Evolutionary conservation across 2,329 filamentous ascomycete species (phyloP), one percentile per base, ranked within the genome.

Genomic region (Mycogone perniciosa): DNA sequence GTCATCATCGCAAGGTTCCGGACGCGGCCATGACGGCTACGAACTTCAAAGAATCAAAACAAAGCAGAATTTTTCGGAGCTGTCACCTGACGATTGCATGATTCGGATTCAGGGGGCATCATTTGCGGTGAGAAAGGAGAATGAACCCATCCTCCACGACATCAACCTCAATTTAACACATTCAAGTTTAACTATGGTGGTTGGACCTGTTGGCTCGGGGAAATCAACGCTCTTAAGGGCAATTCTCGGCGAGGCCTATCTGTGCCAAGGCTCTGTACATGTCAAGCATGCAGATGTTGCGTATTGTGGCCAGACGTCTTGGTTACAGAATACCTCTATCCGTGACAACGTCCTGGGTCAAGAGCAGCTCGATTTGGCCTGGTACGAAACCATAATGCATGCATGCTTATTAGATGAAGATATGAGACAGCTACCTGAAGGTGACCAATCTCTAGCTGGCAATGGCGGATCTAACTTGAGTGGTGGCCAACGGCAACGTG

Each of bases 11-110:
- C 20, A 20, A 20, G 20, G 20, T 3, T 20, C 20, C 3, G 20
- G 20, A 20, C 20, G 3, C 20, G 20, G 20, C 75, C 5, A 75
- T 63, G 53, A 76, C 73, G 10, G 60, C 8, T 42, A 42, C 60
- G 52, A 73, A 62, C 46, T 68, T 59, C 54, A 57, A 42, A 13
- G 20, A 29, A 35, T 35, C 33, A 35, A 2, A 35, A 11, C 33
- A 11, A 7, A 8, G 37, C 68, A 62, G 38, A 75, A 62, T 45
- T 72, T 69, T 53, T 76, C 75, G 31, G 76, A 59, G n/a, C 64
- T 35, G 11, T 11, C 33, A 35, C 11, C 11, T 20, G 20, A 3
- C 20, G 20, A 20, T 20, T 20, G 2, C 20, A 20, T 20, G 20
- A 20, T 20, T 20, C 20, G 3, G 20, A 20, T 20, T 20, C 20